Evolutionary conservation across 805 yeast genomes (phyloP).

Genomic region (Starmerella kuoi): DNA sequence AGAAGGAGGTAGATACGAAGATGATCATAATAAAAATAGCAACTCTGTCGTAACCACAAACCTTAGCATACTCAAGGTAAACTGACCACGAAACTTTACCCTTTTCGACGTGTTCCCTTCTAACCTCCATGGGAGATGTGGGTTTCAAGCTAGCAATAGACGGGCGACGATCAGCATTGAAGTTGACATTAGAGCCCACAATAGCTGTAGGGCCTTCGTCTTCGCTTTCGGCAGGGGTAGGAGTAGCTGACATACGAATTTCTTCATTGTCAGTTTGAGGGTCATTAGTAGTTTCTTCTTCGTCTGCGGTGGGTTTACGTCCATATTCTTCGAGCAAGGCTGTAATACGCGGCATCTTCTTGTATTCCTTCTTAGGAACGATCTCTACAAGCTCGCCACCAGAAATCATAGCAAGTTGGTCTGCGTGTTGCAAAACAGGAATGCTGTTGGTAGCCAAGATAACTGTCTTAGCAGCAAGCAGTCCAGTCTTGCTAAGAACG

Average conservation of each 20-base stretch:
- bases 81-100: conserved; percentile 88
- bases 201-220: conserved; percentile 25
- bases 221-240: not conserved
- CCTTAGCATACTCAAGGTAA: conserved; percentile 70
- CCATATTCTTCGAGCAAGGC: conserved; percentile 20
- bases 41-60: conserved; percentile 67
- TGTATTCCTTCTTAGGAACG: conserved; percentile 23
- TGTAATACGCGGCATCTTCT: conserved; percentile 13
- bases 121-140: conserved; percentile 22
- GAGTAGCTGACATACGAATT: not conserved
- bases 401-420: conserved; percentile 52
- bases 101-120: conserved; percentile 72
- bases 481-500: conserved; percentile 71
- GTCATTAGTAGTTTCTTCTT: not conserved
- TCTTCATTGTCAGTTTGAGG: not conserved
- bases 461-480: conserved; percentile 60
- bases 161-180: conserved; percentile 37
- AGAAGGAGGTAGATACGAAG: conserved; percentile 44
- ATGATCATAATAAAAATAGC: conserved; percentile 43
- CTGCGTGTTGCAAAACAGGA: conserved; percentile 65
- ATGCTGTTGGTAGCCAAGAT: conserved; percentile 80
- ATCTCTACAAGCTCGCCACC: conserved; percentile 34
- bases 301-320: conserved; percentile 1
- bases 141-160: conserved; percentile 45
- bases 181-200: not conserved